Conservation (phyloP, 1,284 basidiomycete species). For the Spongiforma sp. region DNA sequence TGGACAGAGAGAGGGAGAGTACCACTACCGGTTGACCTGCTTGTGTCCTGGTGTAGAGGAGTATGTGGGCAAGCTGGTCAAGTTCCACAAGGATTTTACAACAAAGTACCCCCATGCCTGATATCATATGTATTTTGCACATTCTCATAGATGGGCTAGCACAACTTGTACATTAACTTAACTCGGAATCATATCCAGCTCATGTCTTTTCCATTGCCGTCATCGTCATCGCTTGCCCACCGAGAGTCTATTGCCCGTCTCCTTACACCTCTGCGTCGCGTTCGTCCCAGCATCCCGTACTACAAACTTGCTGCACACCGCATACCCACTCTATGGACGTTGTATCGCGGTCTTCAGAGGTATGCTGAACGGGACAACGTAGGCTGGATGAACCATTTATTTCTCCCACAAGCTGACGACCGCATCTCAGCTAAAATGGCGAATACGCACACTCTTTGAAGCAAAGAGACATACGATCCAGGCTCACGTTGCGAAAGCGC, state of each 20-base stretch:
- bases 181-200: too few species aligned
- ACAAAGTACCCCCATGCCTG: constrained; percentile 56
- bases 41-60: constrained; percentile 91
- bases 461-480: constrained; percentile 56
- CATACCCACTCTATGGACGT: constrained; percentile 72
- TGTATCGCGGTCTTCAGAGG: constrained; percentile 75
- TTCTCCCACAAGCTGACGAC: constrained; percentile 1
- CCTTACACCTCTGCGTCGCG: constrained; percentile 60
- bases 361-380: constrained; percentile 62
- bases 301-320: constrained; percentile 75
- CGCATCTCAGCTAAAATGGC: constrained; percentile 55
- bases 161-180: too few species aligned
- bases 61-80: constrained; percentile 84
- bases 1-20: constrained; percentile 87
- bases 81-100: constrained; percentile 83
- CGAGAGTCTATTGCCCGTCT: constrained; percentile 56
- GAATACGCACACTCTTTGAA: constrained; percentile 61
- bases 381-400: constrained; percentile 12
- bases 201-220: constrained; percentile 25
- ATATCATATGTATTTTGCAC: constrained; percentile 14
- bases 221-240: constrained; percentile 47
- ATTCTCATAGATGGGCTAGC: too few species aligned
- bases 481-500: constrained; percentile 46
- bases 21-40: constrained; percentile 89
- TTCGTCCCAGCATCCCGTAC: constrained; percentile 70